Percentiles rank a stretch among this genome's conserved stretches.
Evolutionary conservation across 2,329 filamentous ascomycete species (phyloP).

Genomic region (Stagonosporopsis cucurbitacearum): DNA sequence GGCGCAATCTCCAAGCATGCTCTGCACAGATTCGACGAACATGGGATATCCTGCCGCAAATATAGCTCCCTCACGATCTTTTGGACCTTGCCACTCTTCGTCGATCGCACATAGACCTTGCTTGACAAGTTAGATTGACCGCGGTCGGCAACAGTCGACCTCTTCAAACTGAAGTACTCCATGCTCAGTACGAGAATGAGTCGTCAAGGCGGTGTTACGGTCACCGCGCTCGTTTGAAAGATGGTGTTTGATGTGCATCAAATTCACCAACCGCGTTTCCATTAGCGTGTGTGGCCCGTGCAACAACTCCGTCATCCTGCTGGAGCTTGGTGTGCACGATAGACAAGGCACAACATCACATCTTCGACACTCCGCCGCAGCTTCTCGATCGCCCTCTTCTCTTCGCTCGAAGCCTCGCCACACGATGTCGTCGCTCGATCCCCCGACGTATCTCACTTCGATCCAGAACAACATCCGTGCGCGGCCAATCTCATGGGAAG

Average conservation of each 20-base stretch:
- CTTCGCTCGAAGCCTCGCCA: constrained; percentile 10
- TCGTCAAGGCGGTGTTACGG: constrained; percentile 15
- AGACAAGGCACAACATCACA: constrained; percentile 39
- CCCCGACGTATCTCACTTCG: constrained; percentile 84
- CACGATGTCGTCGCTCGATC: constrained; percentile 87
- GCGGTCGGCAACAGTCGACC: constrained; percentile 61
- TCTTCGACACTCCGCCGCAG: constrained; percentile 25
- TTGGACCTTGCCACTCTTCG: constrained; percentile 94
- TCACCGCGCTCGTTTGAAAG: not conserved
- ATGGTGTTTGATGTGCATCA: not conserved
- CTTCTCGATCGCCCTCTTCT: constrained; percentile 5
- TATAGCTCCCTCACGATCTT: constrained; percentile 98
- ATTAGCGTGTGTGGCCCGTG: not conserved
- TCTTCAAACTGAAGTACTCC: constrained; percentile 62
- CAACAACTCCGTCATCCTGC: constrained; percentile 22
- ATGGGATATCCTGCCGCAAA: constrained; percentile 94
- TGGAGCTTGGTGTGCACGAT: constrained; percentile 38
- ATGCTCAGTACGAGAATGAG: constrained; percentile 22
- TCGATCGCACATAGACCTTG: constrained; percentile 95
- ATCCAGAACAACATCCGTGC: constrained; percentile 97
- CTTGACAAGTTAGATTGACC: constrained; percentile 80
- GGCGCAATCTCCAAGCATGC: constrained; percentile 77
- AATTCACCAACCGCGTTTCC: constrained; percentile 1
- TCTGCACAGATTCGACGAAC: constrained; percentile 87
- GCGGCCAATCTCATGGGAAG: constrained; percentile 96